Evolutionary conservation across 2,329 filamentous ascomycete species (phyloP), one percentile per base, ranked within the genome.

Genomic region (Stemphylium beticola): DNA sequence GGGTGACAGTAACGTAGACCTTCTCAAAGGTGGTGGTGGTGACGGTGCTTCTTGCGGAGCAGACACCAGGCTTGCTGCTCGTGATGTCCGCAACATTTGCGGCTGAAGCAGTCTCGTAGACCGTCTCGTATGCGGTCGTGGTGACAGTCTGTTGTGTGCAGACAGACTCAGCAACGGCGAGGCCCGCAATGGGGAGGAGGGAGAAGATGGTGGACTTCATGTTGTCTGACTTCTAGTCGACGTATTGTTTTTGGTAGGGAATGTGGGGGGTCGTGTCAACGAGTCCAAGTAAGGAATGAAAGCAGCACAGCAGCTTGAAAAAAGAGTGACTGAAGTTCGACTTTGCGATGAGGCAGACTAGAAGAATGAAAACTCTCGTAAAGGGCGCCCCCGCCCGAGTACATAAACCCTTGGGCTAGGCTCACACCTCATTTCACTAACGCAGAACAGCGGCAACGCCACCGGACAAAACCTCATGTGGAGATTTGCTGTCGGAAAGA

Each of bases 221-320:
- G 7, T 31, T 65, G 49, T 43, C 22, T 42, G 15, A 31, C 53
- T 39, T 55, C 42, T 47, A 41, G 17, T 31, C 45, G 32, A 50
- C 44, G 22, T 31, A 15, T 41, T 47, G 42, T 37, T 43, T 29
- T 15, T 48, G 45, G 4, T 14, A 33, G 26, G 8, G 26, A 55
- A 40, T 43, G 53, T 45, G 9, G 32, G 39, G 24, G 31, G 49
- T 52, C 45, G 52, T 50, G 48, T 58, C 45, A 57, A 58, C 46
- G 51, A 53, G 10, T 57, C 34, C 37, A 32, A 15, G 38, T 53
- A 66, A 63, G 44, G 63, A 69, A 63, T 60, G 61, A 56, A 64
- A 66, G 66, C 64, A 69, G 64, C 65, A 57, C 65, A 60, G 58
- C 55, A 63, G 69, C 69, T 65, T 65, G 64, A 58, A 55, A 61